Evolutionary conservation across 495 filamentous ascomycete genomes (phyloP).

Genomic region (Xylaria venustula): DNA sequence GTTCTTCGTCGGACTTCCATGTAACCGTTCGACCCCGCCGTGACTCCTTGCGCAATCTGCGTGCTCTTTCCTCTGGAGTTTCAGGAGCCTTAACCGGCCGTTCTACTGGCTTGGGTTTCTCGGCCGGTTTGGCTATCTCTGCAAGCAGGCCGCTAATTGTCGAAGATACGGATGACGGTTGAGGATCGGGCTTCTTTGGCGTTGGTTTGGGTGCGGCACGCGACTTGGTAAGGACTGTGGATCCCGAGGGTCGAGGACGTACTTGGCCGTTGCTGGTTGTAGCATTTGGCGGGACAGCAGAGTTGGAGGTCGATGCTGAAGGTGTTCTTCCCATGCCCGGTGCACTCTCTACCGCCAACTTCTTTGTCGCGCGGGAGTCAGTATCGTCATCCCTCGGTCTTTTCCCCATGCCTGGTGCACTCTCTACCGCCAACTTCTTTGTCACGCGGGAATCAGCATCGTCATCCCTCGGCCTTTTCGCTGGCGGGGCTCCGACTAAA

Average conservation of each 20-base stretch:
- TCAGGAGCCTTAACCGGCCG: constrained; percentile 53
- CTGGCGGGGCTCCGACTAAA: constrained; percentile 12
- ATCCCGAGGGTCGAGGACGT: constrained; percentile 21
- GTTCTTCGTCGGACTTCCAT: constrained; percentile 65
- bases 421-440: constrained; percentile 41
- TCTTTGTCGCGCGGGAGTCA: constrained; percentile 40
- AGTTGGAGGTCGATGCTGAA: constrained; percentile 10
- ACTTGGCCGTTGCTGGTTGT: constrained; percentile 10
- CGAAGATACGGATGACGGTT: constrained; percentile 25
- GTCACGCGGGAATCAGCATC: constrained; percentile 36
- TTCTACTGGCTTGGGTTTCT: constrained; percentile 43
- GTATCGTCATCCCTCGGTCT: constrained; percentile 39
- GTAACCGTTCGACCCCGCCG: constrained; percentile 66
- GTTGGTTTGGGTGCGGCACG: constrained; percentile 26
- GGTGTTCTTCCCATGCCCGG: constrained; percentile 12
- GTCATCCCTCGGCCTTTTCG: constrained; percentile 37
- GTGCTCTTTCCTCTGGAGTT: constrained; percentile 70
- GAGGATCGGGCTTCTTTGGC: constrained; percentile 33
- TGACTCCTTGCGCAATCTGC: constrained; percentile 75
- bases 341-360: constrained; percentile 32
- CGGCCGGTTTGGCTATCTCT: constrained; percentile 32
- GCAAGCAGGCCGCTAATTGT: constrained; percentile 35
- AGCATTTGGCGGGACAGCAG: constrained; percentile 17
- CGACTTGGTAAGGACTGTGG: constrained; percentile 31
- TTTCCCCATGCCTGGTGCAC: constrained; percentile 16